Conservation (phyloP, 2,329 filamentous ascomycete genomes). For the Trichoderma asperellum region DNA sequence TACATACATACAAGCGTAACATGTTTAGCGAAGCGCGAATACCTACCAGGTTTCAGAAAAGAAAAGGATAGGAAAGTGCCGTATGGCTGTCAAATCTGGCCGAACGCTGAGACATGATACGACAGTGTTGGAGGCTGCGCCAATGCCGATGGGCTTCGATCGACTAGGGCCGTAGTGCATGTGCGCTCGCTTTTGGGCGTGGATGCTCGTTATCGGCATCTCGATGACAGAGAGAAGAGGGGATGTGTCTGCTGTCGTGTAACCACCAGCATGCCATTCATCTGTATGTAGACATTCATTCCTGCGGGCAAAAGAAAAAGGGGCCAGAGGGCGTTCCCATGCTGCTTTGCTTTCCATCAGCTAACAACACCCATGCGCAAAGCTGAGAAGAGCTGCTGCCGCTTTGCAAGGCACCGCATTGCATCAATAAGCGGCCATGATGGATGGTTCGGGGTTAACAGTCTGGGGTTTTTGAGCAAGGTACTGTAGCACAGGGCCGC, state of each 20-base stretch:
- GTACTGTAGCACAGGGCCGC: not conserved
- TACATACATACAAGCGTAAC: not conserved
- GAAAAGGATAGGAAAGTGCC: not conserved
- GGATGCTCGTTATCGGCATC: slow-evolving; percentile 8
- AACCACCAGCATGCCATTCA: not conserved
- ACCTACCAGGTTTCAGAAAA: not conserved
- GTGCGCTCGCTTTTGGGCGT: not conserved
- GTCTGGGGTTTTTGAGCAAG: not conserved
- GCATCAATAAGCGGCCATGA: not conserved
- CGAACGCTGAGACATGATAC: not conserved
- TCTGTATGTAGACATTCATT: not conserved
- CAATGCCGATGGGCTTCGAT: slow-evolving; percentile 13
- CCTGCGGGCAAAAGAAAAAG: not conserved
- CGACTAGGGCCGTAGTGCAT: slow-evolving; percentile 20
- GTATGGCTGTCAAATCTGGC: not conserved
- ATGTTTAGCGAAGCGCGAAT: not conserved
- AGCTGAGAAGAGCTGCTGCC: not conserved
- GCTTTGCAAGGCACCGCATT: not conserved
- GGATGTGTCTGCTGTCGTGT: not conserved
- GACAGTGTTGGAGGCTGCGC: not conserved
- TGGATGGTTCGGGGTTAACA: not conserved
- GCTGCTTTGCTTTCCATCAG: not conserved
- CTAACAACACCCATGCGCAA: not conserved
- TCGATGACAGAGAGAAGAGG: not conserved
- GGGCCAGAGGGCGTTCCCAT: no score